phyloP scores from a whole-genome alignment of 148 eudicot species.

The Agrostemma githago region DNA sequence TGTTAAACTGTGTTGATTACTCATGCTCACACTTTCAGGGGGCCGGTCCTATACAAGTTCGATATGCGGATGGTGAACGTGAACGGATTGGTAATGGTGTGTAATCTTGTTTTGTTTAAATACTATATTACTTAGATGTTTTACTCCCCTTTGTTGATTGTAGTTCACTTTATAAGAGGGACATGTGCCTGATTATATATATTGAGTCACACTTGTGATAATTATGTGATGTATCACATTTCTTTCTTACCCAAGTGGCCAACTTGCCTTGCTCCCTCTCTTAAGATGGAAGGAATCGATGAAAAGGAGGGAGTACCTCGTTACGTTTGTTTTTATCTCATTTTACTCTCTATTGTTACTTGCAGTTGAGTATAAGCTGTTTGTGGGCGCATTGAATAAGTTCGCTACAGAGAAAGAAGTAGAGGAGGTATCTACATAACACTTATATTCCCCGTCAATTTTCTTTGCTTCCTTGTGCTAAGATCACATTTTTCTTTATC shows the following conservation, averaged over 20 bases:
- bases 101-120: conserved; percentile 11
- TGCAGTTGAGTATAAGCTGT: conserved; percentile 88
- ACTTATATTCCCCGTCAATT: not conserved
- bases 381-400: conserved; percentile 85
- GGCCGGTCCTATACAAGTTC: conserved; percentile 85
- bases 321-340: conserved; percentile 18
- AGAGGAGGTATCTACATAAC: conserved; percentile 59
- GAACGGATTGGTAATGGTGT: conserved; percentile 77
- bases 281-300: too few relatives aligned
- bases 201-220: not conserved
- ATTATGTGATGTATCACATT: too few relatives aligned
- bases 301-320: not conserved
- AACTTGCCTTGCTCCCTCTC: too few relatives aligned
- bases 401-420: conserved; percentile 87
- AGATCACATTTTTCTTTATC: not conserved
- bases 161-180: not conserved
- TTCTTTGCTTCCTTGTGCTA: not conserved
- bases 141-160: not conserved
- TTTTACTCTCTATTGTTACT: conserved; percentile 35
- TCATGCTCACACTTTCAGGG: conserved; percentile 48
- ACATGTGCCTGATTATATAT: not conserved
- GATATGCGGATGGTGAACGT: conserved; percentile 99
- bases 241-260: too few relatives aligned
- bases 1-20: not conserved
- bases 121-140: not conserved